Conservation (phyloP, 2,329 filamentous ascomycete species). For the Davidsoniella neocaledoniae region DNA sequence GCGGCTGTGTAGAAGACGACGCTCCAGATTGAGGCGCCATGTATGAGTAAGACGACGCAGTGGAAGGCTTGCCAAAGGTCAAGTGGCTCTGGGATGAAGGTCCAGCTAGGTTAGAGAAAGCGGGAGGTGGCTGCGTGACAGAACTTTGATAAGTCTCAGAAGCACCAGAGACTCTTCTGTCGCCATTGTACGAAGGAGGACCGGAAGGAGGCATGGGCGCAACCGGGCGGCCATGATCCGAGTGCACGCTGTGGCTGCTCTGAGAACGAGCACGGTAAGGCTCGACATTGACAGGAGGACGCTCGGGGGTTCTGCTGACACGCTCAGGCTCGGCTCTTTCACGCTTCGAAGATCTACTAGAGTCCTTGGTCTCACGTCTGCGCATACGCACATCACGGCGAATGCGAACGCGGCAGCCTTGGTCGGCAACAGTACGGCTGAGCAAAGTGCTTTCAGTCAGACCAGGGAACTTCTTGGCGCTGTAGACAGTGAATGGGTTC, state of each 20-base stretch:
- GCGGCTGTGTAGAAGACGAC: conserved; percentile 16
- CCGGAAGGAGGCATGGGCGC: conserved; percentile 1
- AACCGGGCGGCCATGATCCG: conserved; percentile 5
- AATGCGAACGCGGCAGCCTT: conserved; percentile 92
- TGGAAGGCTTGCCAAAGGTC: background rate
- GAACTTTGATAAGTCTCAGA: conserved; percentile 1
- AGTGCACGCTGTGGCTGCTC: conserved; percentile 37
- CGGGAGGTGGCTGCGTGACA: background rate
- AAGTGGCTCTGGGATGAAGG: background rate
- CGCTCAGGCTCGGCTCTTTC: conserved; percentile 40
- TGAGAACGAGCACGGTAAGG: conserved; percentile 36
- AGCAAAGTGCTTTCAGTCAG: conserved; percentile 75
- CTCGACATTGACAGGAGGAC: conserved; percentile 9
- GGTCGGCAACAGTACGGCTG: conserved; percentile 83
- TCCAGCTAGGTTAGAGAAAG: background rate
- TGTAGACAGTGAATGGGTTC: conserved; percentile 71
- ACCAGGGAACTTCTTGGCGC: conserved; percentile 96
- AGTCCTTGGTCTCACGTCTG: conserved; percentile 55
- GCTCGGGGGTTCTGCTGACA: conserved; percentile 21
- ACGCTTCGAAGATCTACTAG: conserved; percentile 27
- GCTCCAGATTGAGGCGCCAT: too few relatives aligned
- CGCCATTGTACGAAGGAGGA: conserved; percentile 2
- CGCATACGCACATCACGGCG: conserved; percentile 87
- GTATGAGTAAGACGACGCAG: background rate
- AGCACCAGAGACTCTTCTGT: too few relatives aligned